These are phyloP conservation scores for Coniferiporia sulphurascens DNA, from an alignment of 1,284 basidiomycete species.

Conservation along the genomic window DNA sequence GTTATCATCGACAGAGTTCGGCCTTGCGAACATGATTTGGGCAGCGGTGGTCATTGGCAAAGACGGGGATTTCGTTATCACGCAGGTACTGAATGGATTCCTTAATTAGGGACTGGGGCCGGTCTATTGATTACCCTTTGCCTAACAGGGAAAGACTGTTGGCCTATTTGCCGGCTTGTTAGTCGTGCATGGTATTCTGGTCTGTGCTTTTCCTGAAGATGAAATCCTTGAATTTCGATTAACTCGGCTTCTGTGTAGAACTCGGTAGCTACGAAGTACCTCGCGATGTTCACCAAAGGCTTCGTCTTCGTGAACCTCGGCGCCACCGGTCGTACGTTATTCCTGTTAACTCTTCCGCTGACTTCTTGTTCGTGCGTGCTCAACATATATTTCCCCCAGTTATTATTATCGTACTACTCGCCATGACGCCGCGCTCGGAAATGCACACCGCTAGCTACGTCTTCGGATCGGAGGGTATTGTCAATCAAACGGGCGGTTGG, in stretches of 20 bases:
- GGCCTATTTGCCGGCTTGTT: slow-evolving; percentile 72
- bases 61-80: slow-evolving; percentile 40
- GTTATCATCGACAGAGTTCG: slow-evolving; percentile 84
- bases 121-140: slow-evolving; percentile 11
- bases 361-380: slow-evolving; percentile 11
- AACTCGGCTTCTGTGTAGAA: slow-evolving; percentile 41
- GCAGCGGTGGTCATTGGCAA: slow-evolving; percentile 56
- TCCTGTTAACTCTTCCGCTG: slow-evolving; percentile 22
- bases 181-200: slow-evolving; percentile 67
- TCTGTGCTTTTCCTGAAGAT: slow-evolving; percentile 24
- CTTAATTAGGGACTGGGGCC: not conserved
- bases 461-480: slow-evolving; percentile 64
- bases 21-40: slow-evolving; percentile 86
- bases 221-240: not conserved
- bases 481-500: slow-evolving; percentile 78
- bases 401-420: slow-evolving; percentile 82
- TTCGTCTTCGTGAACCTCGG: slow-evolving; percentile 91
- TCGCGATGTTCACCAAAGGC: slow-evolving; percentile 72
- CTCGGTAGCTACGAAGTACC: slow-evolving; percentile 74
- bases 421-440: slow-evolving; percentile 68
- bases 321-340: slow-evolving; percentile 50
- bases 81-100: slow-evolving; percentile 2
- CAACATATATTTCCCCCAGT: slow-evolving; percentile 34
- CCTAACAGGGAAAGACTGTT: slow-evolving; percentile 59
- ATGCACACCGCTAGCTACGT: slow-evolving; percentile 82